Base-by-base conservation (phyloP, 2,329 filamentous ascomycete genomes). In the Rhinocladiella mackenziei region DNA sequence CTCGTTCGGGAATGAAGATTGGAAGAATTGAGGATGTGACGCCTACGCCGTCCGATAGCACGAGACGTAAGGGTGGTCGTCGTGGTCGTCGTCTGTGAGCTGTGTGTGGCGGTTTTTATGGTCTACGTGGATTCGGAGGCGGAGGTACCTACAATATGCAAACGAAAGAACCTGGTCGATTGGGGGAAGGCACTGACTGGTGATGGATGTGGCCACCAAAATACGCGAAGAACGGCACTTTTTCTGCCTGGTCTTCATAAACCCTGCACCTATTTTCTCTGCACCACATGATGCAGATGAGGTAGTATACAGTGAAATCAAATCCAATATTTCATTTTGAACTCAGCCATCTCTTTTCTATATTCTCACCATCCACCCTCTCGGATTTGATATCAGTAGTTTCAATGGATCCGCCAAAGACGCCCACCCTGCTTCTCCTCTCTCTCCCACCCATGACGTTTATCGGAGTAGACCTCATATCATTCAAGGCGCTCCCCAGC, bases 11-110 rank as follows among this genome's bases (percentile, higher is more conserved):
- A 72, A 98, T 98, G 94, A 94, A 91, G 81, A 98, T 98, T 65
- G 92, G 92, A 71, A 86, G 92, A 70, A 98, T 98, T 67, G 92
- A 98, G 85, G 92, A 98, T 72, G 92, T 98, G 58, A 98, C 94
- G 65, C 92, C 92, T 65, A 98, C 92, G 54, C 92, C 94, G 65
- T 98, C 92, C 74, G 92, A 98, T 77, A 95, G 88, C 73, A 98
- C 92, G 68, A 87, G 92, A 77, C 89, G 91, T 80, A 98, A 98
- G 89, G 92, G 92, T 80, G 92, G 92, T 96, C 89, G 92, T 77
- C 91, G 92, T 86, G 92, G 92, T 97, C 92, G 92, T 78, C 91
- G 92, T 95, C 86, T 98, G 75, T 98, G 79, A 86, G 75, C 71
- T 65, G n/a, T n/a, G n/a, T n/a, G n/a, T n/a, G n/a, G n/a, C n/a